A percentile compares a stretch with the other conserved stretches of the same genome.
Evolutionary conservation across 352 stramenopile genomes (phyloP).

Genomic region (Phytophthora palmivora): DNA sequence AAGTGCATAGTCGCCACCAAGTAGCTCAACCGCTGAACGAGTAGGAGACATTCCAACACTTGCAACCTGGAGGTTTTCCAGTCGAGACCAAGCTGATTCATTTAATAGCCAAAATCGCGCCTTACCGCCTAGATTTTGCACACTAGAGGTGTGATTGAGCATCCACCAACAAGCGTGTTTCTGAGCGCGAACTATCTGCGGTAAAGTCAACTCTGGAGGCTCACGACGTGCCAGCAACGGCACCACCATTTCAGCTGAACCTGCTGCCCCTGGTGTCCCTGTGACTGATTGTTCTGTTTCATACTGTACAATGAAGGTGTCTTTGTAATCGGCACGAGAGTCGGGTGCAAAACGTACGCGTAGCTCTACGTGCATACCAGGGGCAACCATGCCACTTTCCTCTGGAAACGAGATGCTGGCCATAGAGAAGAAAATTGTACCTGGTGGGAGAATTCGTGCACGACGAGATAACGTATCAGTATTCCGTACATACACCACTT

Average conservation of each 20-base stretch:
- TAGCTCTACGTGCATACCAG: conserved; percentile 73
- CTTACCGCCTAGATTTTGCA: conserved; percentile 72
- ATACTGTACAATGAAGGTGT: conserved; percentile 61
- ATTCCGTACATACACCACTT: conserved; percentile 73
- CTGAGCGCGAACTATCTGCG: conserved; percentile 57
- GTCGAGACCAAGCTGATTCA: conserved; percentile 45
- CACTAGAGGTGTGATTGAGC: conserved; percentile 48
- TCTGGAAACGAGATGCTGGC: conserved; percentile 59
- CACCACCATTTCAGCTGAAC: conserved; percentile 42
- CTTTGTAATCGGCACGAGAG: conserved; percentile 79
- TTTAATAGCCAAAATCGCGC: conserved; percentile 79
- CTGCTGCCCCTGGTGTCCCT: conserved; percentile 25
- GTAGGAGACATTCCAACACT: conserved; percentile 12
- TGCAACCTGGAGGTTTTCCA: conserved; percentile 36
- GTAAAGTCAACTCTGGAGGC: conserved; percentile 73
- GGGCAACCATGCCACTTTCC: conserved; percentile 64
- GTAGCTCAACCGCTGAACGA: conserved; percentile 21
- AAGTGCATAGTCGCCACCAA: conserved; percentile 17
- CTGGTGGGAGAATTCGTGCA: conserved; percentile 66
- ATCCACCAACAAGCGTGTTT: conserved; percentile 70
- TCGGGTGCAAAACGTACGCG: conserved; percentile 71
- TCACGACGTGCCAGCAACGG: conserved; percentile 53
- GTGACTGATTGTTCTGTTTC: conserved; percentile 41
- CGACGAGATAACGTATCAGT: conserved; percentile 58
- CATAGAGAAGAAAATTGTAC: conserved; percentile 73